Percentiles rank a stretch among this genome's conserved stretches.
phyloP scores from a whole-genome alignment of 345 rosid species.

The Populus alba region DNA sequence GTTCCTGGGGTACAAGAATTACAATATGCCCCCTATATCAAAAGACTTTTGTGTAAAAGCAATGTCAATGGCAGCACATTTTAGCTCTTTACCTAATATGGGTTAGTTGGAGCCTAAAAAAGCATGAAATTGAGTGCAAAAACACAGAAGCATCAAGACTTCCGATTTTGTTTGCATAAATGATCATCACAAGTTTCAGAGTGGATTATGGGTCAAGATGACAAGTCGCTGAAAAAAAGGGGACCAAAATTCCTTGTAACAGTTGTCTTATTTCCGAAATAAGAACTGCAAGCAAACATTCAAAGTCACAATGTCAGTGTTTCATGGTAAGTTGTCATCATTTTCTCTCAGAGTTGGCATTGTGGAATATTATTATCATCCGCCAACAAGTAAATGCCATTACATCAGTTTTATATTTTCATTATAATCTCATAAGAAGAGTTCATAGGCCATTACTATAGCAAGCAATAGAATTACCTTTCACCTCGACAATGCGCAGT shows the following conservation, averaged over 20 bases:
- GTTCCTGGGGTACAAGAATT: not conserved
- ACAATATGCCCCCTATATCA: not conserved
- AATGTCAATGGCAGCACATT: not conserved
- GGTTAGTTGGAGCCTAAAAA: not conserved
- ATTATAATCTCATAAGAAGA: not conserved
- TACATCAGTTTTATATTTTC: not conserved
- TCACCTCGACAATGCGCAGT: constrained; percentile 13
- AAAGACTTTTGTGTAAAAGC: not conserved
- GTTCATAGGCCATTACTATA: not conserved
- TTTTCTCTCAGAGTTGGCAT: not conserved
- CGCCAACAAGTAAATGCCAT: not conserved
- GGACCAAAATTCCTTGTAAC: not conserved
- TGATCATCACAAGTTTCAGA: not conserved
- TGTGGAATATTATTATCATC: not conserved
- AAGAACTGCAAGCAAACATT: not conserved
- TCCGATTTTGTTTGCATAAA: not conserved
- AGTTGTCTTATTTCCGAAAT: not conserved
- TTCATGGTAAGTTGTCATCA: not conserved
- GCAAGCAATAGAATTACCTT: constrained; percentile 12
- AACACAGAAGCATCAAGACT: not conserved
- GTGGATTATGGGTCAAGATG: not conserved
- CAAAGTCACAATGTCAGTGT: not conserved
- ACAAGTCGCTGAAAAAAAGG: not conserved
- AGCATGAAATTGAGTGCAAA: not conserved
- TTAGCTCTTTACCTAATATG: not conserved